phyloP scores from a whole-genome alignment of 306 rosid genomes.

The Trichosanthes cucumerina region DNA sequence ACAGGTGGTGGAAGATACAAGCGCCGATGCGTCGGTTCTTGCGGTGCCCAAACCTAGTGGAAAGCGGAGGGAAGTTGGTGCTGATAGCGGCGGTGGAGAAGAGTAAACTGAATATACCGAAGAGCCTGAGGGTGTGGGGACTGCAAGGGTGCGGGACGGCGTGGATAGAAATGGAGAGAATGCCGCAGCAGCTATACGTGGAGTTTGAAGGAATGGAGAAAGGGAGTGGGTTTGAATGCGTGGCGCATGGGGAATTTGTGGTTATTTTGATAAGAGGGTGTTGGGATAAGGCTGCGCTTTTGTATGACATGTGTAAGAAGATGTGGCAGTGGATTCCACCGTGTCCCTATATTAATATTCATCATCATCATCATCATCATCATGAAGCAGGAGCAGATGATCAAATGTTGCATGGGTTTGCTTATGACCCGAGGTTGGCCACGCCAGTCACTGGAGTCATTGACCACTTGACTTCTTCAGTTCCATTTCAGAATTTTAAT shows the following conservation, averaged over 20 bases:
- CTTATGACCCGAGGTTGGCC: slow-evolving; percentile 73
- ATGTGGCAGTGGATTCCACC: slow-evolving; percentile 94
- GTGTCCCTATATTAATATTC: slow-evolving; percentile 41
- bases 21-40: slow-evolving; percentile 86
- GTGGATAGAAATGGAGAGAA: slow-evolving; percentile 90
- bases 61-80: slow-evolving; percentile 50
- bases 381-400: slow-evolving; percentile 9
- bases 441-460: slow-evolving; percentile 72
- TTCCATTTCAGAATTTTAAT: slow-evolving; percentile 40
- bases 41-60: slow-evolving; percentile 62
- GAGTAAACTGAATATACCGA: slow-evolving; percentile 79
- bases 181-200: slow-evolving; percentile 73
- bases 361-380: not conserved
- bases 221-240: slow-evolving; percentile 66
- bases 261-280: slow-evolving; percentile 33
- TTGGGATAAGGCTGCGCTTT: slow-evolving; percentile 40
- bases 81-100: slow-evolving; percentile 81
- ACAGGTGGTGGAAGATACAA: slow-evolving; percentile 74
- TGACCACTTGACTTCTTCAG: slow-evolving; percentile 39
- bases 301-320: slow-evolving; percentile 54
- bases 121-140: slow-evolving; percentile 75
- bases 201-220: slow-evolving; percentile 55
- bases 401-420: slow-evolving; percentile 71
- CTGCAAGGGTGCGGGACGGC: slow-evolving; percentile 63
- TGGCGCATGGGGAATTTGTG: slow-evolving; percentile 74